Evolutionary conservation across 2,329 filamentous ascomycete species (phyloP), one percentile per base, ranked within the genome.

Genomic region (Penicillium crustosum): DNA sequence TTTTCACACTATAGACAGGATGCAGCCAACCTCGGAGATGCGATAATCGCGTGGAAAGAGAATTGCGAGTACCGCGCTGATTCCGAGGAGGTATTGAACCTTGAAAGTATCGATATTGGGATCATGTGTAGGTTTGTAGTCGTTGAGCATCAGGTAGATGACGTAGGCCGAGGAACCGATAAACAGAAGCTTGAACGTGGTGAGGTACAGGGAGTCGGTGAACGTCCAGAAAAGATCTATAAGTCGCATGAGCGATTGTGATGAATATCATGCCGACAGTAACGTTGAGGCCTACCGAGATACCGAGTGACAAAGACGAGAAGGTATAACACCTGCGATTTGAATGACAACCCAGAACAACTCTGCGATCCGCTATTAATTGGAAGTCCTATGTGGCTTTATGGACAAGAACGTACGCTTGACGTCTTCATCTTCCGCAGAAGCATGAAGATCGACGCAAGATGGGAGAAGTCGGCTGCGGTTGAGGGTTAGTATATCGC

Each of bases 21-120:
- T 13, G 17, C n/a, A 4, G 67, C 69, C 47, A 59, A 86, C 83
- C 79, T 88, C 93, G 29, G 86, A 84, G 36, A 89, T 67, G 5
- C 84, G 89, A 79, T 96, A 99, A 70, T 88, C 83, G 79, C 93
- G 93, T 1, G 94, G 93, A 68, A 95, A 89, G 29, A 97, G 70
- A 57, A 97, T 70, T 44, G 89, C 93, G 51, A 97, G 80, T 25
- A 93, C 80, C 15, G 87, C 86, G 60, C 91, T 90, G 54, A 89
- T 91, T 44, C 85, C 92, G 29, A 97, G 84, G 45, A 99, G 84
- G 78, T 97, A 99, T 76, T 96, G 90, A 47, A 97, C 91, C 67
- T 93, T 92, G 83, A 99, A 97, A 4, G 94, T 99, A 75, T 99
- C 94, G 73, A 95, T 86, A 73, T 96, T 96, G 54, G 93, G 91